Evolutionary conservation across 2,329 filamentous ascomycete genomes (phyloP).

Genomic region (Aspergillus flavus): DNA sequence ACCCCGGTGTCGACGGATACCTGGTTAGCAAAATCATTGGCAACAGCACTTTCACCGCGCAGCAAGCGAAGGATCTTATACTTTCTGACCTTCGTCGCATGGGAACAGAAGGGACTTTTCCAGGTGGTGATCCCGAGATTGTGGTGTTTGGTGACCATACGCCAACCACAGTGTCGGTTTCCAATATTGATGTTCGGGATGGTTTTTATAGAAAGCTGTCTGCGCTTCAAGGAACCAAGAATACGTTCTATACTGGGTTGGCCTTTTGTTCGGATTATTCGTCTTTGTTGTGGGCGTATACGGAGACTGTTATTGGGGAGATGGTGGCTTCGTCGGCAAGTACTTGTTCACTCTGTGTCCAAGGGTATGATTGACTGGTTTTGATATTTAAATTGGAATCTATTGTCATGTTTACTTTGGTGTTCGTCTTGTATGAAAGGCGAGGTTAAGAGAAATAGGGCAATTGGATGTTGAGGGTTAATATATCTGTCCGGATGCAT

Average conservation of each 20-base stretch:
- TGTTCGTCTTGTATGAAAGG: not conserved
- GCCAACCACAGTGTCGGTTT: conserved; percentile 40
- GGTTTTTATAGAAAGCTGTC: conserved; percentile 49
- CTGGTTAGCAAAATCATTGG: conserved; percentile 16
- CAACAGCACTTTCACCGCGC: conserved; percentile 27
- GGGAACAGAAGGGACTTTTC: conserved; percentile 13
- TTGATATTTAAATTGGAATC: not conserved
- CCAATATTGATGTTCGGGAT: conserved; percentile 34
- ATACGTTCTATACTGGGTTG: conserved; percentile 52
- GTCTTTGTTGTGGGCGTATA: conserved; percentile 27
- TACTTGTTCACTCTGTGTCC: not conserved
- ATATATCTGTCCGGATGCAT: not conserved
- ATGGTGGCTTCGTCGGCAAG: conserved; percentile 5
- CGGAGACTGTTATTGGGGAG: conserved; percentile 11
- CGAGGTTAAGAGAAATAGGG: not conserved
- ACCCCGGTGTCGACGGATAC: conserved; percentile 16
- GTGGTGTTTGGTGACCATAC: conserved; percentile 41
- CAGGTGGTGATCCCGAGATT: conserved; percentile 30
- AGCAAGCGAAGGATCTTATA: conserved; percentile 10
- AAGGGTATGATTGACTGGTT: not conserved
- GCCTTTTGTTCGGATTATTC: conserved; percentile 34
- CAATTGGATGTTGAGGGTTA: not conserved
- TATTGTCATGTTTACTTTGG: not conserved
- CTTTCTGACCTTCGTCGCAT: conserved; percentile 20
- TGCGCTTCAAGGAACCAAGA: conserved; percentile 46